These are phyloP conservation scores for Epichloe aotearoae DNA, from an alignment of 2,329 filamentous ascomycete genomes.

Conservation along the genomic window DNA sequence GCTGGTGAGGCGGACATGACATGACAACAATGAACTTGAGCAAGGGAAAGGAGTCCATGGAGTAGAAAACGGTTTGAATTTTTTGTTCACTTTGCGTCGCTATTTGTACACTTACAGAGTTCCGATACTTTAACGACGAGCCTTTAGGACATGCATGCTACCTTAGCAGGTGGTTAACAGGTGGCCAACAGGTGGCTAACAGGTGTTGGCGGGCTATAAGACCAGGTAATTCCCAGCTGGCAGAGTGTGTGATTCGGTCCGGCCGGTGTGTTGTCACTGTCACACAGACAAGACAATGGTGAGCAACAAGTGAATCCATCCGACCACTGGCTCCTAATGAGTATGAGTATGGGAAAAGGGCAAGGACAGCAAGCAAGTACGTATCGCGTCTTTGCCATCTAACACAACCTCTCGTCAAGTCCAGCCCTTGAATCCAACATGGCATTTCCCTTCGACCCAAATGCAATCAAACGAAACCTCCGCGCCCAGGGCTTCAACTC, in stretches of 20 bases:
- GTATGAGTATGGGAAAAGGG: neutral
- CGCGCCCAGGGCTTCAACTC: conserved; percentile 9
- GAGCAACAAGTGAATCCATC: neutral
- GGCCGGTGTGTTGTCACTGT: neutral
- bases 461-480: conserved; percentile 9
- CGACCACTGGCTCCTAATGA: neutral
- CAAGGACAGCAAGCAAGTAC: neutral
- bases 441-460: conserved; percentile 10
- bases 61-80: neutral
- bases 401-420: no score
- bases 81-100: neutral
- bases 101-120: neutral
- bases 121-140: neutral
- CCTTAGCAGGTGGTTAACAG: neutral
- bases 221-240: neutral
- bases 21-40: neutral
- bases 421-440: neutral
- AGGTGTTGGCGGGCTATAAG: neutral
- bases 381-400: neutral
- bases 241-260: neutral
- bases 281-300: neutral
- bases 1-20: neutral
- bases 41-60: neutral
- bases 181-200: neutral
- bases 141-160: neutral